Evolutionary conservation across 371 early-diverging fungal genomes (phyloP), one percentile per base, ranked within the genome.

Genomic region (Mortierella sp.): DNA sequence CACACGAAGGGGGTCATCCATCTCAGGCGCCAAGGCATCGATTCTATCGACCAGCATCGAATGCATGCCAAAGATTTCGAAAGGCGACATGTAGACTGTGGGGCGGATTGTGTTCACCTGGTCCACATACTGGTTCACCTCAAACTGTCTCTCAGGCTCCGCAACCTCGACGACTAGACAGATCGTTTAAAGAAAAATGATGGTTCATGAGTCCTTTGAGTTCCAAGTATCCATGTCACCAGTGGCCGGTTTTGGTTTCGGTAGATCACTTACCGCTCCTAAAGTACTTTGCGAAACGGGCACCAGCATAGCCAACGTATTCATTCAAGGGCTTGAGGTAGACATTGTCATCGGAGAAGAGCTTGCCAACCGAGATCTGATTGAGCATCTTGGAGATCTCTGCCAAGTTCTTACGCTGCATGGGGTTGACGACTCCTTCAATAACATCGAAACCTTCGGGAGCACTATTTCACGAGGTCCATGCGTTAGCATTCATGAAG

Each of bases 381-480:
- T 96, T 93, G 9, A 99, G 85, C 87, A 94, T 92, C 81, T 96
- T 97, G 47, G 94, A 91, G 41, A 97, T 88, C 86, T 97, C 97
- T 0, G 96, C 96, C 60, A 98, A 83, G 79, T 98, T 98, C 80
- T 95, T 96, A 64, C 98, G 90, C 80, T 98, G 96, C 56, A 90
- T 82, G 1, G 93, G 94, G 54, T 86, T 89, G 41, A 98, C 89
- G 24, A 86, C 84, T 13, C 86, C 85, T 40, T 96, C 95, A 60
- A 97, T 94, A 41, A 99, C 96, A 78, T 97, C 97, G 70, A 95
- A 96, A 16, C 92, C 91, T 74, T 98, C 98, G 19, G 99, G 99
- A 3, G 98, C 96, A 51, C 92, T 95, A 71, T 43, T 63, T 25
- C 60, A 43, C 14, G 56, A n/a, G n/a, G n/a, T n/a, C n/a, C n/a